These are phyloP conservation scores for Globisporangium radiosum DNA, from an alignment of 352 stramenopile species.

Conservation along the genomic window DNA sequence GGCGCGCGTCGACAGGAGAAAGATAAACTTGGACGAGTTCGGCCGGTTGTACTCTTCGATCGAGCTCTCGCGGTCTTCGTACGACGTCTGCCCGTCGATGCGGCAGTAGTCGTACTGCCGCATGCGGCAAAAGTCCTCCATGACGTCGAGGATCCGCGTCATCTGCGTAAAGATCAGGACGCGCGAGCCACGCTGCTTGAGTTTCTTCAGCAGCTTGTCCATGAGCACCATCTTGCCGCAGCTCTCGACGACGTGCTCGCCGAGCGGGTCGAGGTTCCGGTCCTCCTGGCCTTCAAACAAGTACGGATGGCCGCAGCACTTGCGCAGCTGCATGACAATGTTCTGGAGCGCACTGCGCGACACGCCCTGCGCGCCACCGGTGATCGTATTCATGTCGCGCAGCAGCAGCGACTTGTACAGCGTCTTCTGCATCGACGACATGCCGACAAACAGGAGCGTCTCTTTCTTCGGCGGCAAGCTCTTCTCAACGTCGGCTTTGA, in stretches of 20 bases:
- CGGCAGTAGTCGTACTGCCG: conserved; percentile 85
- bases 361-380: conserved; percentile 50
- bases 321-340: conserved; percentile 85
- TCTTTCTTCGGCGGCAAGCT: conserved; percentile 97
- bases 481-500: conserved; percentile 99
- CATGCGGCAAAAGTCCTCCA: conserved; percentile 96
- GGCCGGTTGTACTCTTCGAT: conserved; percentile 95
- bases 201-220: conserved; percentile 89
- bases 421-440: conserved; percentile 92
- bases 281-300: conserved; percentile 96
- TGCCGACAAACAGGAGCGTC: conserved; percentile 90
- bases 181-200: conserved; percentile 84
- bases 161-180: conserved; percentile 93
- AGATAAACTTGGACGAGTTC: conserved; percentile 96
- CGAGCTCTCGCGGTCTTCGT: conserved; percentile 76
- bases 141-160: conserved; percentile 90
- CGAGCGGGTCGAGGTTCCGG: conserved; percentile 89
- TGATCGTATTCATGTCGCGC: conserved; percentile 92
- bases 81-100: conserved; percentile 86
- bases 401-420: conserved; percentile 96
- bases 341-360: conserved; percentile 81
- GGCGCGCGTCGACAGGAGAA: conserved; percentile 95
- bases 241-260: conserved; percentile 95
- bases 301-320: conserved; percentile 90
- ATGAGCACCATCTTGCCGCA: conserved; percentile 97